phyloP scores from a whole-genome alignment of 352 stramenopile genomes.

The Pythium biforme region DNA sequence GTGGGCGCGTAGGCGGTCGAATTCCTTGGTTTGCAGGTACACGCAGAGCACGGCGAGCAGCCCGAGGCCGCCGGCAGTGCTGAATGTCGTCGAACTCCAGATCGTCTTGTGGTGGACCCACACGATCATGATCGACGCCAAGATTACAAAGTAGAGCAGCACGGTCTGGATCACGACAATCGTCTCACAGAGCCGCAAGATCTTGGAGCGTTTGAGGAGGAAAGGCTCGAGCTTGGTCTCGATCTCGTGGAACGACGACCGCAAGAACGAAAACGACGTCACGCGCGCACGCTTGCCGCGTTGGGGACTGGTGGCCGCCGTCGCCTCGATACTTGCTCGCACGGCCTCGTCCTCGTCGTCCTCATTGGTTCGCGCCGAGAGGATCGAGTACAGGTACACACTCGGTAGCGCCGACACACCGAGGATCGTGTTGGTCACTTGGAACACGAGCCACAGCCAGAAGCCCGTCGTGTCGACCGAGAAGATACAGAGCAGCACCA shows the following conservation, averaged over 20 bases:
- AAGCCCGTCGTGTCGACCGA: constrained; percentile 33
- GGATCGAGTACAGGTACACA: constrained; percentile 39
- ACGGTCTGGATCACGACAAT: constrained; percentile 63
- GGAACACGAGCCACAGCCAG: constrained; percentile 48
- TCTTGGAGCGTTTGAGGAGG: constrained; percentile 47
- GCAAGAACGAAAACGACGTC: constrained; percentile 54
- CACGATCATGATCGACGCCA: neutral
- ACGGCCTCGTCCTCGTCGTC: neutral
- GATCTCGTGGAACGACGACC: constrained; percentile 40
- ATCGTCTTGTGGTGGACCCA: constrained; percentile 5
- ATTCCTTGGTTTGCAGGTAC: constrained; percentile 58
- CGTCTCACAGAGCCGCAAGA: constrained; percentile 64
- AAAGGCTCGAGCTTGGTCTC: constrained; percentile 37
- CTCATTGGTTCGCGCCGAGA: neutral
- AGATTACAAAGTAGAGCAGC: constrained; percentile 26
- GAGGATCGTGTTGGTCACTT: constrained; percentile 57
- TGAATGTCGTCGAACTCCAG: constrained; percentile 13
- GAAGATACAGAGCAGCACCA: constrained; percentile 42
- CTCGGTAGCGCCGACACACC: constrained; percentile 50
- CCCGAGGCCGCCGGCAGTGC: neutral
- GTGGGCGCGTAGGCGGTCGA: constrained; percentile 59
- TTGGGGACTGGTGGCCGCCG: neutral
- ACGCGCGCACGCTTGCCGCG: neutral
- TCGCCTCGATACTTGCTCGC: neutral
- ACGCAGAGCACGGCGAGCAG: constrained; percentile 35